Conservation (phyloP, 1,284 basidiomycete species). For the Tylopilus sp. region DNA sequence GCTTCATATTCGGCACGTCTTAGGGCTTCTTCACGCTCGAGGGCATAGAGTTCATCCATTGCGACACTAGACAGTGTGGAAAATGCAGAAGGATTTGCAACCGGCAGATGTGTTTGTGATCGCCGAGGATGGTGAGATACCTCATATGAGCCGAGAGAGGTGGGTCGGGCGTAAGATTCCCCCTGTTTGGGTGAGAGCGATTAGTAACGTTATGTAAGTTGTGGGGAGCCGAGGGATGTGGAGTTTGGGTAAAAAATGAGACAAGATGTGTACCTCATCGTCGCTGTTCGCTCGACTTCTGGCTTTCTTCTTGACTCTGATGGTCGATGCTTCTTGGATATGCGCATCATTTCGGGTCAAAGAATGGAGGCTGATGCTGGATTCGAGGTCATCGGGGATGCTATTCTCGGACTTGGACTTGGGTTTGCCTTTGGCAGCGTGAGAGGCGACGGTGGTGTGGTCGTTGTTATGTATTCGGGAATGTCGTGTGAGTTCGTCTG, state of each 20-base stretch:
- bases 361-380: constrained; percentile 30
- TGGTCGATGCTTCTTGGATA: constrained; percentile 25
- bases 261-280: constrained; percentile 57
- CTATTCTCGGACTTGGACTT: constrained; percentile 35
- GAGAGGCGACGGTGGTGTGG: constrained; percentile 33
- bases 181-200: constrained; percentile 36
- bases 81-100: constrained; percentile 53
- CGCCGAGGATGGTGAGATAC: constrained; percentile 41
- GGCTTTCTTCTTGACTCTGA: constrained; percentile 65
- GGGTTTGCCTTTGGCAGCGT: constrained; percentile 32
- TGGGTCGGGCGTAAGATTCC: constrained; percentile 69
- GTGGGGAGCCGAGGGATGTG: constrained; percentile 18
- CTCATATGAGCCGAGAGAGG: constrained; percentile 50
- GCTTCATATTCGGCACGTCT: constrained; percentile 84
- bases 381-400: constrained; percentile 36
- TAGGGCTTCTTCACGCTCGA: constrained; percentile 82
- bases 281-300: constrained; percentile 73
- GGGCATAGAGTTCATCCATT: constrained; percentile 79
- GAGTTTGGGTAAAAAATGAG: constrained; percentile 6
- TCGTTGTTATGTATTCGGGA: constrained; percentile 85
- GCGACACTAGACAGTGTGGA: constrained; percentile 75
- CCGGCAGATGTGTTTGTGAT: constrained; percentile 35
- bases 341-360: constrained; percentile 20
- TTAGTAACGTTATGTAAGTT: constrained; percentile 24
- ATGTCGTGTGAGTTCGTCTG: constrained; percentile 96